Percentiles rank a stretch among this genome's conserved stretches.
phyloP scores from a whole-genome alignment of 495 filamentous ascomycete genomes.

The Penicillium parvum region DNA sequence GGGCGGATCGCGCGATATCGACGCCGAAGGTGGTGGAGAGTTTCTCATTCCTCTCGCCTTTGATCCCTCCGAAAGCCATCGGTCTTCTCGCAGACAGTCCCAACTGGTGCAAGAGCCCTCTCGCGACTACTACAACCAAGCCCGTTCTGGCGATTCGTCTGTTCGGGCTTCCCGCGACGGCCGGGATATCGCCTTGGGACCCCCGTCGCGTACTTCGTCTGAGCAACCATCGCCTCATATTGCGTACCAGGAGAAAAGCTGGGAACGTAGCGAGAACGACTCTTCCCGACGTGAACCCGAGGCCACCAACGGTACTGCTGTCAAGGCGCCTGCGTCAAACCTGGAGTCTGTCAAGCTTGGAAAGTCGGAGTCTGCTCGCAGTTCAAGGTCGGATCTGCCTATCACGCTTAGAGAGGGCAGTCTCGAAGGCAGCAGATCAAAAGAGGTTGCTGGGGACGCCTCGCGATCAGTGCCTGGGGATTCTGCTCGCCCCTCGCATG shows the following conservation, averaged over 20 bases:
- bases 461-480: conserved; percentile 18
- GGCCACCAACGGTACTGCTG: conserved; percentile 14
- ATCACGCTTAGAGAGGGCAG: conserved; percentile 27
- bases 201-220: conserved; percentile 15
- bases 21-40: conserved; percentile 64
- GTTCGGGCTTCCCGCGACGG: conserved; percentile 16
- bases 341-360: conserved; percentile 50
- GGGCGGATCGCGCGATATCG: conserved; percentile 55
- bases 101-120: conserved; percentile 28
- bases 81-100: conserved; percentile 40
- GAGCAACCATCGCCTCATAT: conserved; percentile 71
- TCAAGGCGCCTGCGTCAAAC: conserved; percentile 65
- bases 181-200: conserved; percentile 14
- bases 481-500: conserved; percentile 35
- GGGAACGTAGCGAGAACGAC: conserved; percentile 48
- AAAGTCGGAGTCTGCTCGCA: conserved; percentile 57
- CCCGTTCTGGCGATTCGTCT: conserved; percentile 19
- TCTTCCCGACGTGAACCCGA: conserved; percentile 23
- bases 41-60: conserved; percentile 89
- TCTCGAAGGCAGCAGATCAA: conserved; percentile 30
- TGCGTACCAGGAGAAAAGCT: conserved; percentile 81
- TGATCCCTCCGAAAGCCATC: conserved; percentile 69
- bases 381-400: conserved; percentile 56
- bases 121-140: conserved; percentile 26
- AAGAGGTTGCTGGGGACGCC: conserved; percentile 8